Evolutionary conservation across 768 basidiomycete species (phyloP), one percentile per base, ranked within the genome.

Genomic region (Collybia sordida): DNA sequence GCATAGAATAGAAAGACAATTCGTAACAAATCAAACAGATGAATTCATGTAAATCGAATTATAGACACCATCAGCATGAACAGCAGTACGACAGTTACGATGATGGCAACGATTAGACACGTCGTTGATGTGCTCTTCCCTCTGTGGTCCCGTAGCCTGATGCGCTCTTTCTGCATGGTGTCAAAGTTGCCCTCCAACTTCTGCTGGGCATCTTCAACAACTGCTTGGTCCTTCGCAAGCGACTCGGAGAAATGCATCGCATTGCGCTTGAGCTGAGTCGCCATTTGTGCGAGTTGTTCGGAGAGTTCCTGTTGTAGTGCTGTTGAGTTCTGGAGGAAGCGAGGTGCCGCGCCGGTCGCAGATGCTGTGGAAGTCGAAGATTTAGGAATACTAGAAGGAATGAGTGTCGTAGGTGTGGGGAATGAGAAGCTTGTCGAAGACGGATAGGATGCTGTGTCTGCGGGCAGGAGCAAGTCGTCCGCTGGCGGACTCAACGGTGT

Each of bases 241-340:
- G 83, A 73, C 3, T 76, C 74, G 4, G 87, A 79, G 63, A 98
- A 95, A 58, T 92, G 83, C 0, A 86, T 63, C 0, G 93, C 86
- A 56, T 96, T 96, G 19, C 81, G 76, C 59, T 89, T 90, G 43
- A 98, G 82, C 62, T 93, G 92, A 8, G 83, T 73, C 0, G 93
- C 92, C 95, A 98, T 98, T 49, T 82, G 66, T 0, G 83, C 85
- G 21, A 95, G 80, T 59, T 91, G 86, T 7, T 73, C 72, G 0
- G 88, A 78, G 41, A 95, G 80, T 19, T 89, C 81, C 44, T 90
- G 80, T 21, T 95, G 93, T 2, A 88, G 68, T 0, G 77, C 74
- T 28, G 65, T 77, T n/a, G 86, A 80, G 51, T 81, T 78, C 58
- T 81, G 77, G 19, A 79, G 66, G 58, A 74, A 71, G 3, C 72